These are phyloP conservation scores for Rosa multiflora DNA, from an alignment of 306 rosid genomes.

Conservation along the genomic window DNA sequence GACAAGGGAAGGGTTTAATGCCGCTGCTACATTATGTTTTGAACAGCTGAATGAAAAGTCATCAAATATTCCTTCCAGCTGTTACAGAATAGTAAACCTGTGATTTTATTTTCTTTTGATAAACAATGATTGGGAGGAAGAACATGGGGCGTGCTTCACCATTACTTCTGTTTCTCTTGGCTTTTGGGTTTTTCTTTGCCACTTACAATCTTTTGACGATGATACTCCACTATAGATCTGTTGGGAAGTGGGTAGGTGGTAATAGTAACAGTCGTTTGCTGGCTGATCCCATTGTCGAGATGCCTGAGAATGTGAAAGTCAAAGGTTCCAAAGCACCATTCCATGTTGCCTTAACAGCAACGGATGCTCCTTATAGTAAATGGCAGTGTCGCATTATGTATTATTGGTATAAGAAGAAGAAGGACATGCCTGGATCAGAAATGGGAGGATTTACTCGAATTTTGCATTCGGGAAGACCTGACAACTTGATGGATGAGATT, in stretches of 20 bases:
- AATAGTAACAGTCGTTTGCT: slow-evolving; percentile 28
- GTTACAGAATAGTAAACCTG: slow-evolving; percentile 29
- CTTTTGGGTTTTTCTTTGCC: slow-evolving; percentile 73
- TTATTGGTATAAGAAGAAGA: slow-evolving; percentile 79
- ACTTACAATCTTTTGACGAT: slow-evolving; percentile 71
- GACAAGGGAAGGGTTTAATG: not conserved
- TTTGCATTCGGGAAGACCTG: slow-evolving; percentile 86
- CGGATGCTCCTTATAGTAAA: slow-evolving; percentile 80
- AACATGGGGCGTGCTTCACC: slow-evolving; percentile 66
- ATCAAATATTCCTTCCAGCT: slow-evolving; percentile 24
- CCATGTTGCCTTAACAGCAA: slow-evolving; percentile 92
- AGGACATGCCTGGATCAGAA: slow-evolving; percentile 72
- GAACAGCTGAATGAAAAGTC: slow-evolving; percentile 24
- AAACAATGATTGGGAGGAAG: slow-evolving; percentile 48
- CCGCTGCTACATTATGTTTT: slow-evolving; percentile 16
- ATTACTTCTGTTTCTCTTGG: slow-evolving; percentile 58
- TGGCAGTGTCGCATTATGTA: slow-evolving; percentile 98
- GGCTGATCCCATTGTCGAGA: slow-evolving; percentile 71
- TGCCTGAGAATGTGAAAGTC: slow-evolving; percentile 55
- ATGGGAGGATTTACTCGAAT: slow-evolving; percentile 97
- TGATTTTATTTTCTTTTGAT: slow-evolving; percentile 36
- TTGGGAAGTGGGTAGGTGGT: slow-evolving; percentile 33
- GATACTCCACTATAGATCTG: slow-evolving; percentile 55
- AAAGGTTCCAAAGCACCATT: slow-evolving; percentile 54
- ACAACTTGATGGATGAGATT: slow-evolving; percentile 97